Conservation (phyloP, 208 protist species). For the Wallacemonas sp. region DNA sequence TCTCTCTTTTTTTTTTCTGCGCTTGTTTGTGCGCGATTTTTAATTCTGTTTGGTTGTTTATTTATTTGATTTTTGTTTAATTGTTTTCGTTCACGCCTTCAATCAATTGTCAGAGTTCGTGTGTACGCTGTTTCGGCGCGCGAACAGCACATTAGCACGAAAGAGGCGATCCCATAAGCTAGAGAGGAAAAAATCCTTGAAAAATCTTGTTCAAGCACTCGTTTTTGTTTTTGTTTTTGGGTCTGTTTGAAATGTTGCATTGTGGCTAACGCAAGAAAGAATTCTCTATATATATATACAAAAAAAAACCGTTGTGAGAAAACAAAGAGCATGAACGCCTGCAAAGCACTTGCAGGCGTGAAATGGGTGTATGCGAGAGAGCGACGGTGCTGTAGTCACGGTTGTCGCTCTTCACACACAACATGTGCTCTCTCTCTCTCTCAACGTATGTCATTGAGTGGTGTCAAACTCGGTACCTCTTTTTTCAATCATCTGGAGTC, state of each 20-base stretch:
- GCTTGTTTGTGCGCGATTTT: neutral
- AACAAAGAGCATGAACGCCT: neutral
- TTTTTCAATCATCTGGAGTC: too few relatives aligned
- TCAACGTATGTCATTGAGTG: too few relatives aligned
- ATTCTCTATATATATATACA: neutral
- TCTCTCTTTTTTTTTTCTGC: neutral
- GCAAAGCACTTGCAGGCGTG: too few relatives aligned
- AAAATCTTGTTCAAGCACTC: conserved; percentile 16
- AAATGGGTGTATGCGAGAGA: too few relatives aligned
- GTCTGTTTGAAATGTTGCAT: conserved; percentile 2
- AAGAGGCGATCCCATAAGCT: neutral
- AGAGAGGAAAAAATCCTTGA: conserved; percentile 9
- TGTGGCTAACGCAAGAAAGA: conserved; percentile 19
- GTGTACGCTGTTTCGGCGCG: too few relatives aligned
- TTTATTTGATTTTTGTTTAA: neutral
- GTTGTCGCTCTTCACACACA: too few relatives aligned
- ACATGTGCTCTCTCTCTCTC: too few relatives aligned
- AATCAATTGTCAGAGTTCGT: too few relatives aligned
- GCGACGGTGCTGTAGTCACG: too few relatives aligned
- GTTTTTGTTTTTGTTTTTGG: neutral
- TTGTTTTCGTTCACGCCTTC: too few relatives aligned
- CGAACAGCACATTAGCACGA: too few relatives aligned
- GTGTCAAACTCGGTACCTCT: too few relatives aligned
- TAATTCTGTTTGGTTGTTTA: neutral
- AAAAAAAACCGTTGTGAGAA: conserved; percentile 2